phyloP scores from a whole-genome alignment of 2,329 filamentous ascomycete genomes.

The Lecanicillium sp. region DNA sequence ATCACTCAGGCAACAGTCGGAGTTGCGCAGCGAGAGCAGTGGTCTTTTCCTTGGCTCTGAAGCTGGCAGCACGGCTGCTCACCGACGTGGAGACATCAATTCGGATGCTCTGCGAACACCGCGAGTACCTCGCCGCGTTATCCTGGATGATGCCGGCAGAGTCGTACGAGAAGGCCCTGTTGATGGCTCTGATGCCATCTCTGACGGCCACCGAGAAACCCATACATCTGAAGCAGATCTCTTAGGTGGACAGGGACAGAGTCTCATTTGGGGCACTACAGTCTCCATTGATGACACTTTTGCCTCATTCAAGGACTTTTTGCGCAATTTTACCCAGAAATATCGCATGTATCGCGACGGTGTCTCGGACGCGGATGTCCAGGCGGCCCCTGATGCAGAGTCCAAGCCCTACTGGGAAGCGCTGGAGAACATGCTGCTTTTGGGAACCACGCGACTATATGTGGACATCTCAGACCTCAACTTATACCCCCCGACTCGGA shows the following conservation, averaged over 20 bases:
- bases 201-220: conserved; percentile 59
- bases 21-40: conserved; percentile 75
- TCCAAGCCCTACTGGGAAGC: conserved; percentile 77
- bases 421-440: conserved; percentile 81
- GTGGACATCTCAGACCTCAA: conserved; percentile 85
- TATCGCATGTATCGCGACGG: conserved; percentile 90
- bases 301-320: conserved; percentile 80
- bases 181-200: conserved; percentile 49
- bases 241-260: conserved; percentile 71
- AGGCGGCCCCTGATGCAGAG: conserved; percentile 61
- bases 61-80: conserved; percentile 41
- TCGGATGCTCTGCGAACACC: conserved; percentile 61
- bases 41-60: conserved; percentile 70
- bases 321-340: conserved; percentile 85
- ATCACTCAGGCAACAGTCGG: conserved; percentile 52
- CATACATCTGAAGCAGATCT: conserved; percentile 87
- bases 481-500: conserved; percentile 82
- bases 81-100: conserved; percentile 75
- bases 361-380: conserved; percentile 66
- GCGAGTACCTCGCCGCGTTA: conserved; percentile 43
- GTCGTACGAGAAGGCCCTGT: conserved; percentile 45
- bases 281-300: conserved; percentile 89
- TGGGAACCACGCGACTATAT: conserved; percentile 78
- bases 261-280: conserved; percentile 94
- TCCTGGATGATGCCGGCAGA: conserved; percentile 50